Evolutionary conservation across 768 basidiomycete species (phyloP), one percentile per base, ranked within the genome.

Genomic region (Tephrocybe sp.): DNA sequence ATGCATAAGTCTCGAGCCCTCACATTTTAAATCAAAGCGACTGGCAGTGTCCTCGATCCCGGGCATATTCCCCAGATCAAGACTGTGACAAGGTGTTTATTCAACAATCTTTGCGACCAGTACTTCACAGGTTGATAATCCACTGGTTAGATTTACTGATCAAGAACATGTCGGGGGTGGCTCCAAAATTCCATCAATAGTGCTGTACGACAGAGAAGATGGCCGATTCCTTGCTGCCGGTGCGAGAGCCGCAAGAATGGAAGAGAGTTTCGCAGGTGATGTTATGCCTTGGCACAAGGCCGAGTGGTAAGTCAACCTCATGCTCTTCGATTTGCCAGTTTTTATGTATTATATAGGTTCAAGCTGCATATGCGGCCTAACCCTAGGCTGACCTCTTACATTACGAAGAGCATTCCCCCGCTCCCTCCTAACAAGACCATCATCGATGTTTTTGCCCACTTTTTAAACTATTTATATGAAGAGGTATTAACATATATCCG

Each of bases 141-240:
- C n/a, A n/a, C n/a, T n/a, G n/a, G n/a, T 6, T 8, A 80, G 79
- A 47, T 80, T 71, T 54, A 77, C 79, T 4, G 72, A 68, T 0
- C 75, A 79, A 45, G 73, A 75, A 11, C 64, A 66, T 0, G 63
- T 72, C 26, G 72, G 68, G 2, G 75, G 74, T 0, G 72, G 73
- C 28, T 72, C 68, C 9, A 82, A 75, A 46, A 71, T 77, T 25
- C 77, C 74, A 0, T 70, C 75, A 0, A 59, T 75, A n/a, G 44
- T n/a, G n/a, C n/a, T 78, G 22, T 79, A 75, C 53, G 81, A 81
- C 47, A 76, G 79, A 47, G 41, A 44, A 0, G 36, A 56, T 4
- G 78, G 75, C 1, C 44, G 22, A 2, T 64, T 73, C 2, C 64
- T 59, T 24, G 80, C 78, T 0, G 60, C 71, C 15, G 80, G 80